Percentiles rank a stretch among this genome's conserved stretches.
These are phyloP conservation scores for Naganishia cerealis DNA, from an alignment of 1,284 basidiomycete genomes.

Conservation along the genomic window DNA sequence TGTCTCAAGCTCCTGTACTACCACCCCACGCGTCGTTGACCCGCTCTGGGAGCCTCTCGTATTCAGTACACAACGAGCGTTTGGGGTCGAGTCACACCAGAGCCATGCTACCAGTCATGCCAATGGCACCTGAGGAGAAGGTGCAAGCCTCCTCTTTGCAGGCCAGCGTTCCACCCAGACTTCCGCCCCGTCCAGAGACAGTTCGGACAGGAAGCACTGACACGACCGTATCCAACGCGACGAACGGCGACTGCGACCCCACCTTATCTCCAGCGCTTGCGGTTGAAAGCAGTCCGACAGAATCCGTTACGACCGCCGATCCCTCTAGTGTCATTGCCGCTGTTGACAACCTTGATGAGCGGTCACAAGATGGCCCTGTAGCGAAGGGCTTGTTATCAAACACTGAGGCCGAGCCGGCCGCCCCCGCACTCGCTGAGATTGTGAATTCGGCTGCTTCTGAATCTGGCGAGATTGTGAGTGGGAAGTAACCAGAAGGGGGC, in stretches of 20 bases:
- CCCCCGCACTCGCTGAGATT: neutral
- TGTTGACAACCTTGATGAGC: neutral
- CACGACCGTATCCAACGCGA: neutral
- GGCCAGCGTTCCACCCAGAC: conserved; percentile 7
- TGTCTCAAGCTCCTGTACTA: conserved; percentile 37
- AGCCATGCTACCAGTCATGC: conserved; percentile 23
- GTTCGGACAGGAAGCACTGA: conserved; percentile 3
- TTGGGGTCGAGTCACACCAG: conserved; percentile 31
- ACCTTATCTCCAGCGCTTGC: neutral
- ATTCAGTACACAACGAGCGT: conserved; percentile 31
- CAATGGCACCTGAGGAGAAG: neutral
- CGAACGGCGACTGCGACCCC: neutral
- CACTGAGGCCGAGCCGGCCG: neutral
- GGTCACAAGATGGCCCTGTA: neutral
- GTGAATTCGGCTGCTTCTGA: too few species aligned
- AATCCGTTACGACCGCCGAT: neutral
- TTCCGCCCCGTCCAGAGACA: conserved; percentile 7
- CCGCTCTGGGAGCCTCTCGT: conserved; percentile 39
- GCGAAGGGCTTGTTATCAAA: neutral
- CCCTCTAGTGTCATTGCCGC: neutral
- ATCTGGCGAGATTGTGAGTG: neutral
- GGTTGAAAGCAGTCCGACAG: neutral
- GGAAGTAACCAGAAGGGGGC: neutral
- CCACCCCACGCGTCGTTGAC: conserved; percentile 42
- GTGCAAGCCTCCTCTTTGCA: neutral